Base-by-base conservation (phyloP, 1,284 basidiomycete genomes). In the Lentinula novae-zelandiae region DNA sequence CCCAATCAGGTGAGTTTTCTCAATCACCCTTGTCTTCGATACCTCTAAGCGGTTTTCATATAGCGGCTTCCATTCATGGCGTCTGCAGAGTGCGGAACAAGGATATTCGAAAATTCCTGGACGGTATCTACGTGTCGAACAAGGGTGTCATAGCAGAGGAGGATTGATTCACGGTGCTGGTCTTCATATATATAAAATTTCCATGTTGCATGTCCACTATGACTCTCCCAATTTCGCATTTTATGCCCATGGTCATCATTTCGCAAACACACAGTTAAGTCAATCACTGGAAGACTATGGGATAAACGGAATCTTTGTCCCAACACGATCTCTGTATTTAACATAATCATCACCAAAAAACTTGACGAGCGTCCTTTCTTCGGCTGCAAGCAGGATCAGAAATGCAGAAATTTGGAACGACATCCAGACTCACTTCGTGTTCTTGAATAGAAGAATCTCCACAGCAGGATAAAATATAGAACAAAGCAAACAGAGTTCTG, bases 31-130 rank as follows among this genome's bases (percentile, higher is more conserved):
- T 34, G 13, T 54, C 7, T 53, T 53, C 57, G 49, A 55, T 2
- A 49, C 40, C 22, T 55, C 33, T 17, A 22, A 50, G 53, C 64
- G 56, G 62, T 61, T 54, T 58, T 44, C 40, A 50, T 63, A 2
- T 64, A 92, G 95, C 96, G 63, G 96, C 95, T 56, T 93, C 93
- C 51, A 97, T 98, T 75, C 96, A 97, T 76, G 95, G 95, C 70
- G 82, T 90, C 65, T 96, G 93, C 81, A 86, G 90, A 67, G 95
- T 98, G 71, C 91, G 93, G 77, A 95, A 97, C 89, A 98, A 98
- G 84, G 95, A 98, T 83, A 96, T 96, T 78, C 93, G 93, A 75
- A 95, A 96, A 83, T 93, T 93, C 80, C 79, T 93, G 74, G 90
- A 93, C 69, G 90, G 90, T 80, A 89, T 98, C 81, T 98, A 98